Conservation (phyloP, 331 rosid species). For the Pyracantha coccinea region DNA sequence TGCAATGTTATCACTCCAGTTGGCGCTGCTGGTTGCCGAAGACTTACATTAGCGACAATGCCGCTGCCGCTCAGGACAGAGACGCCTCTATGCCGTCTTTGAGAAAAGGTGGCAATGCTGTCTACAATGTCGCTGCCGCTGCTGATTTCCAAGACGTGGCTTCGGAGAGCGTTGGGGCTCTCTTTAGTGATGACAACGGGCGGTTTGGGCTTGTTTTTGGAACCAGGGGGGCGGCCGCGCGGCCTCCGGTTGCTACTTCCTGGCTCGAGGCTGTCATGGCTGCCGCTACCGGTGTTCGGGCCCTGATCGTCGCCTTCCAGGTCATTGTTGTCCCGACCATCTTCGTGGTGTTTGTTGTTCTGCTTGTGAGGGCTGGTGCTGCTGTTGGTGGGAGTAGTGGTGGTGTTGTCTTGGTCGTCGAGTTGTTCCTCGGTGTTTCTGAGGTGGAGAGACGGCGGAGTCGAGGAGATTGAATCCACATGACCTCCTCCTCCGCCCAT, state of each 20-base stretch:
- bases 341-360: slow-evolving; percentile 19
- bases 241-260: slow-evolving; percentile 66
- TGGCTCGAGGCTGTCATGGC: slow-evolving; percentile 36
- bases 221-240: slow-evolving; percentile 86
- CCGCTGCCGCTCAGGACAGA: slow-evolving; percentile 79
- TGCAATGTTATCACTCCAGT: slow-evolving; percentile 48
- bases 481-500: slow-evolving; percentile 25
- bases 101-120: slow-evolving; percentile 59
- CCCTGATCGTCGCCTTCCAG: slow-evolving; percentile 19
- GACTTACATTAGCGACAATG: slow-evolving; percentile 60
- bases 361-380: slow-evolving; percentile 33
- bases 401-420: slow-evolving; percentile 1
- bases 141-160: slow-evolving; percentile 79
- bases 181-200: slow-evolving; percentile 74
- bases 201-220: slow-evolving; percentile 71
- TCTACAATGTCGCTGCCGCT: slow-evolving; percentile 59
- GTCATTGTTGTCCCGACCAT: slow-evolving; percentile 25
- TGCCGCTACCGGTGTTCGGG: slow-evolving; percentile 21
- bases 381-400: slow-evolving; percentile 26
- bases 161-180: slow-evolving; percentile 74
- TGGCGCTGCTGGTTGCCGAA: slow-evolving; percentile 62
- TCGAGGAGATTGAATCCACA: slow-evolving; percentile 35
- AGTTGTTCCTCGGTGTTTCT: slow-evolving; percentile 29
- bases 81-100: slow-evolving; percentile 75
- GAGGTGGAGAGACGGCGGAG: slow-evolving; percentile 42